These are phyloP conservation scores for Aspergillus pseudoviridinutans DNA, from an alignment of 2,329 filamentous ascomycete species.

Conservation along the genomic window DNA sequence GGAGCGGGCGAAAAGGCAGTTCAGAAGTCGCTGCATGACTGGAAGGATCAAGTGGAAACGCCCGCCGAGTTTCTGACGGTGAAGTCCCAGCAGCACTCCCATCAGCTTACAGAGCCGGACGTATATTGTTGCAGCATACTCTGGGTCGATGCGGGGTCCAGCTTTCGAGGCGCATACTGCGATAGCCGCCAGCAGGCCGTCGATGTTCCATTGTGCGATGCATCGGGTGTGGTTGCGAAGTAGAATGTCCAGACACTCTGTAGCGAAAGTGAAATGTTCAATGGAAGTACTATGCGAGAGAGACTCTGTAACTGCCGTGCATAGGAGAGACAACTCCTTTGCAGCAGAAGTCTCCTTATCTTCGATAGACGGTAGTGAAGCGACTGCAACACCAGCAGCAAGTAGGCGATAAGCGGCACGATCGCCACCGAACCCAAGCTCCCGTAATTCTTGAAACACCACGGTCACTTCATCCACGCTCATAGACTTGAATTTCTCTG, in stretches of 20 bases:
- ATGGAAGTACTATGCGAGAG: conserved; percentile 28
- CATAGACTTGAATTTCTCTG: conserved; percentile 33
- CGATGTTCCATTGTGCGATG: conserved; percentile 45
- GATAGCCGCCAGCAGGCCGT: conserved; percentile 39
- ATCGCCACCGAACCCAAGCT: conserved; percentile 26
- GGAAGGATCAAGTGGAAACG: conserved; percentile 58
- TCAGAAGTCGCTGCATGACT: conserved; percentile 52
- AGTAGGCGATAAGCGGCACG: conserved; percentile 31
- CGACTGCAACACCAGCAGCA: conserved; percentile 34
- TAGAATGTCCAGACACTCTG: conserved; percentile 38
- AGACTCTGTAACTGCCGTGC: conserved; percentile 30
- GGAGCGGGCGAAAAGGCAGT: conserved; percentile 52
- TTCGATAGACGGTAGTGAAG: conserved; percentile 30
- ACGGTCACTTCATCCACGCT: conserved; percentile 24
- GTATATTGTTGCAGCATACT: conserved; percentile 44
- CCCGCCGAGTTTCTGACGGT: conserved; percentile 56
- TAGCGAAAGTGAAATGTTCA: conserved; percentile 38
- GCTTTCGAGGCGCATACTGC: conserved; percentile 32
- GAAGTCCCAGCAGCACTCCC: conserved; percentile 52
- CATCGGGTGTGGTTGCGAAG: conserved; percentile 39
- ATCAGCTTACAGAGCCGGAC: conserved; percentile 52
- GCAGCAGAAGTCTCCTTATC: conserved; percentile 36
- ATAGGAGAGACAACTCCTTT: conserved; percentile 35
- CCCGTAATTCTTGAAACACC: conserved; percentile 29
- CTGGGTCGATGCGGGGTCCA: conserved; percentile 29